A percentile compares a stretch with the other conserved stretches of the same genome.
These are phyloP conservation scores for Epichloe elymi DNA, from an alignment of 2,329 filamentous ascomycete species.

Conservation along the genomic window DNA sequence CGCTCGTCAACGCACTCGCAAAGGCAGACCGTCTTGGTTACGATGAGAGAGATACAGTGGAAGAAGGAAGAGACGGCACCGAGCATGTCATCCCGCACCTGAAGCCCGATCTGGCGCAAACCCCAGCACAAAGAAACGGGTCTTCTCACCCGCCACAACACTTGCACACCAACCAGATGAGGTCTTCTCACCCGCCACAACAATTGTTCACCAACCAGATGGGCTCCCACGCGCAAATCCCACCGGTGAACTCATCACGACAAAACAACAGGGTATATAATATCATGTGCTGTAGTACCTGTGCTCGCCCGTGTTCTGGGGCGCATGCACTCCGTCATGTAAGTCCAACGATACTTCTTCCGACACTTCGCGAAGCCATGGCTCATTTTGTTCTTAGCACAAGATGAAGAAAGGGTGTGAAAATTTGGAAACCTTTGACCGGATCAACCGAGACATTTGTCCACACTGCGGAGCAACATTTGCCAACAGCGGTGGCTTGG, in stretches of 20 bases:
- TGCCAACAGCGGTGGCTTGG: conserved; percentile 24
- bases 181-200: not conserved
- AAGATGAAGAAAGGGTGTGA: conserved; percentile 14
- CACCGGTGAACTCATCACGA: not conserved
- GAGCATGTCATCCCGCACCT: conserved; percentile 26
- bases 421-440: conserved; percentile 6
- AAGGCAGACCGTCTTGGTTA: conserved; percentile 45
- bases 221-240: not conserved
- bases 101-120: conserved; percentile 7
- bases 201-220: not conserved
- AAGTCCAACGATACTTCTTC: conserved; percentile 6
- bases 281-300: conserved; percentile 16
- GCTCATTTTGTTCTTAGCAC: conserved; percentile 15
- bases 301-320: conserved; percentile 23
- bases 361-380: not conserved
- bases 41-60: conserved; percentile 34
- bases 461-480: conserved; percentile 32
- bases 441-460: conserved; percentile 24
- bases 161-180: not conserved
- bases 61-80: conserved; percentile 20
- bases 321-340: conserved; percentile 19
- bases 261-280: not conserved
- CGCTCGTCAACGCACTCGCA: conserved; percentile 43
- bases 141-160: not conserved
- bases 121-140: not conserved